These are phyloP conservation scores for Microcyclospora tardicrescens DNA, from an alignment of 2,329 filamentous ascomycete species.

Conservation along the genomic window DNA sequence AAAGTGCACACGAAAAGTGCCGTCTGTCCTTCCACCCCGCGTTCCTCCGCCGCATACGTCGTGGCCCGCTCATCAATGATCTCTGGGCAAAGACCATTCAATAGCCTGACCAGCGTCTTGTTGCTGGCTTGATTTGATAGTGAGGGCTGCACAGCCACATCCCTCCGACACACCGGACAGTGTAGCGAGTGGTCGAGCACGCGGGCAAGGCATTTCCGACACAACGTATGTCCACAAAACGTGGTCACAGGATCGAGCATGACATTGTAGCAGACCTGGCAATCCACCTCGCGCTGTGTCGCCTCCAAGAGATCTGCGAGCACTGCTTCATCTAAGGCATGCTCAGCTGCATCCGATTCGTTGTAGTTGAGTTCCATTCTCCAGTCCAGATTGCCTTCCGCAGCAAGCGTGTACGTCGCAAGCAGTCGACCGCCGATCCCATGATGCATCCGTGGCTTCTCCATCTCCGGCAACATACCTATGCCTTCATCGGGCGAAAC, in stretches of 20 bases:
- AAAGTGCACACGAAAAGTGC: constrained; percentile 73
- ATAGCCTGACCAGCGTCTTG: constrained; percentile 47
- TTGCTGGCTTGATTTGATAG: constrained; percentile 46
- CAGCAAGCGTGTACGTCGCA: constrained; percentile 54
- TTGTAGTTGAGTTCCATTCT: constrained; percentile 40
- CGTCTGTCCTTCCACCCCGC: constrained; percentile 42
- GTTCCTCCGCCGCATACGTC: constrained; percentile 45
- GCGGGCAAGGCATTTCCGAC: constrained; percentile 62
- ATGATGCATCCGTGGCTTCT: constrained; percentile 28
- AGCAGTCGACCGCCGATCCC: constrained; percentile 47
- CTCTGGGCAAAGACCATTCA: constrained; percentile 57
- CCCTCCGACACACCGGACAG: constrained; percentile 69
- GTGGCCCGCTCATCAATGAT: constrained; percentile 47
- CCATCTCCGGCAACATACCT: constrained; percentile 19
- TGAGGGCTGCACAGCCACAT: constrained; percentile 42
- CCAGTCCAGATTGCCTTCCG: constrained; percentile 47
- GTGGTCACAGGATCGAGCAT: constrained; percentile 76
- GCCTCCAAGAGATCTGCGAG: constrained; percentile 48
- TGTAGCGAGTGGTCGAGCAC: constrained; percentile 64
- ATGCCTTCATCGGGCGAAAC: constrained; percentile 22
- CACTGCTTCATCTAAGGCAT: constrained; percentile 34
- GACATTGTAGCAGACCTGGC: constrained; percentile 73
- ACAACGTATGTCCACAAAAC: constrained; percentile 80
- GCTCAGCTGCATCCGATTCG: constrained; percentile 22
- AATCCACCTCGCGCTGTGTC: constrained; percentile 62